These are phyloP conservation scores for Setaria italica DNA, from an alignment of 202 grass and related monocot genomes.

Conservation along the genomic window DNA sequence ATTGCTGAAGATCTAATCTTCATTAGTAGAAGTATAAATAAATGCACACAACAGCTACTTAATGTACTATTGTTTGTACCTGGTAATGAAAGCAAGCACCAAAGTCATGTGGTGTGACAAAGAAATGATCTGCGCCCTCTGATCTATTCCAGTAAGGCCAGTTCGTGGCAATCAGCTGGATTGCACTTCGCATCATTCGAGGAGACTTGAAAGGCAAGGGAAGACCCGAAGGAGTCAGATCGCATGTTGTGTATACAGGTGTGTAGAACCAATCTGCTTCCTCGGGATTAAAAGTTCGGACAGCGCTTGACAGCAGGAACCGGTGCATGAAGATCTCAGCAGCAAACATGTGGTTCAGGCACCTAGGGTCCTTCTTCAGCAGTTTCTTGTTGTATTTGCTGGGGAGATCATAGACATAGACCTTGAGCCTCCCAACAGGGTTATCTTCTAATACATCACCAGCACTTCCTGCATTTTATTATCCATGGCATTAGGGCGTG, in stretches of 20 bases:
- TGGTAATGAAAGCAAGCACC: slow-evolving; percentile 91
- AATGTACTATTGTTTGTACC: slow-evolving; percentile 53
- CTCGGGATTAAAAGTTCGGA: slow-evolving; percentile 74
- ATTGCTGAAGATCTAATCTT: slow-evolving; percentile 3
- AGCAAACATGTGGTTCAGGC: slow-evolving; percentile 91
- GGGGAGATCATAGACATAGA: slow-evolving; percentile 81
- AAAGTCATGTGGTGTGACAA: slow-evolving; percentile 89
- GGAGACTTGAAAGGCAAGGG: slow-evolving; percentile 87
- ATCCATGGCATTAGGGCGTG: slow-evolving; percentile 15
- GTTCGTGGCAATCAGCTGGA: slow-evolving; percentile 72
- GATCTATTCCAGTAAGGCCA: slow-evolving; percentile 90
- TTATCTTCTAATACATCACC: slow-evolving; percentile 93
- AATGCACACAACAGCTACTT: slow-evolving; percentile 29
- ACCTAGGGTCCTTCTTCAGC: slow-evolving; percentile 84
- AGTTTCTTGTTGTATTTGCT: slow-evolving; percentile 97
- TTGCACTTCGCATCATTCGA: slow-evolving; percentile 80
- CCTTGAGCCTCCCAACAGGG: slow-evolving; percentile 87
- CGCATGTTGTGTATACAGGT: slow-evolving; percentile 80
- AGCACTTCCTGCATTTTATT: slow-evolving; percentile 73
- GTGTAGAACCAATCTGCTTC: slow-evolving; percentile 94
- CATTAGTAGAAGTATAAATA: slow-evolving; percentile 23
- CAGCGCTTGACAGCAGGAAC: slow-evolving; percentile 74
- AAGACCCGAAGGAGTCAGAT: slow-evolving; percentile 73
- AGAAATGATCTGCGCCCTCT: slow-evolving; percentile 91
- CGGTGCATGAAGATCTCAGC: slow-evolving; percentile 89